phyloP scores from a whole-genome alignment of 805 yeast species.

The Dipodascopsis tothii region DNA sequence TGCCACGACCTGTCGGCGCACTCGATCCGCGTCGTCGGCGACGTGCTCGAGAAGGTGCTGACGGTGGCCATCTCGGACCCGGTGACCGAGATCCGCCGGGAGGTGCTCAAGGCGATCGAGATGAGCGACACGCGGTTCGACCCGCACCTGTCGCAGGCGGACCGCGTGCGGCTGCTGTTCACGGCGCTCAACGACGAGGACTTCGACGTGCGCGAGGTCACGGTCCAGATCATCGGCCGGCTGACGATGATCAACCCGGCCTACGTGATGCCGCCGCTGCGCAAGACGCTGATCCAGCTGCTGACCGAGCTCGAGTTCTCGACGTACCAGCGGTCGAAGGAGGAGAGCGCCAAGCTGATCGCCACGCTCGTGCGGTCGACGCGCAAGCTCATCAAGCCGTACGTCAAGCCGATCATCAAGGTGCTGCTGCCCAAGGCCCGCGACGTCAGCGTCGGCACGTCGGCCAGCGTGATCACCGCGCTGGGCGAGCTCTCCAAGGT shows the following conservation, averaged over 20 bases:
- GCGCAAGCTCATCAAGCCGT: slow-evolving; percentile 77
- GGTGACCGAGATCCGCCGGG: slow-evolving; percentile 72
- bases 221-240: slow-evolving; percentile 75
- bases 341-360: slow-evolving; percentile 74
- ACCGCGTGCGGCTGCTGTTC: slow-evolving; percentile 73
- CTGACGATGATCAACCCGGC: slow-evolving; percentile 86
- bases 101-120: slow-evolving; percentile 61
- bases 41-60: slow-evolving; percentile 71
- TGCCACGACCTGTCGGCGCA: slow-evolving; percentile 73
- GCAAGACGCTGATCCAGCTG: slow-evolving; percentile 78
- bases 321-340: slow-evolving; percentile 65
- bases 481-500: slow-evolving; percentile 84
- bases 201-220: slow-evolving; percentile 71
- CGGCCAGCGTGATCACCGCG: slow-evolving; percentile 76
- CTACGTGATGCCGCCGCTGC: slow-evolving; percentile 82
- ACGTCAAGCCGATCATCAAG: slow-evolving; percentile 82
- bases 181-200: slow-evolving; percentile 88
- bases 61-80: slow-evolving; percentile 86
- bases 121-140: slow-evolving; percentile 72
- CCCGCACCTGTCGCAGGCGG: slow-evolving; percentile 89
- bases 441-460: slow-evolving; percentile 70
- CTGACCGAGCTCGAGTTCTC: slow-evolving; percentile 81
- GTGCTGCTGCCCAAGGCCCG: slow-evolving; percentile 69
- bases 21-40: slow-evolving; percentile 74
- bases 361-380: slow-evolving; percentile 71